A percentile compares a stretch with the other conserved stretches of the same genome.
Conservation (phyloP, 106 monocot genomes). For the Vanilla planifolia region DNA sequence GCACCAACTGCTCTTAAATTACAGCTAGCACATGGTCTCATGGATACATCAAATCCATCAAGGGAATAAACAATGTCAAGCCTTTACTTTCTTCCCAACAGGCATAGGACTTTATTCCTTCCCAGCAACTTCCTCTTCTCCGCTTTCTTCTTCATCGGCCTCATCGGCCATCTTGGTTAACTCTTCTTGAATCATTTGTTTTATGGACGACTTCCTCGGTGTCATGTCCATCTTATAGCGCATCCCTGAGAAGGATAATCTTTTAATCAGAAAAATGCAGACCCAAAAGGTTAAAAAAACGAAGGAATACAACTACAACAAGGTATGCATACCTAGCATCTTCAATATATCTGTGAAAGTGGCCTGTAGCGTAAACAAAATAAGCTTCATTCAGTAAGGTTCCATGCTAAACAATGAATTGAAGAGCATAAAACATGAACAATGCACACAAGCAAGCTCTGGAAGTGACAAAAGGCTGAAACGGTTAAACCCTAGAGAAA, state of each 20-base stretch:
- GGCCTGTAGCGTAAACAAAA: constrained; percentile 34
- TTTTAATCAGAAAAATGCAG: background rate
- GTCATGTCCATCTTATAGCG: constrained; percentile 59
- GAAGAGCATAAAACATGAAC: too few species aligned
- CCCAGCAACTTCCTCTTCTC: constrained; percentile 25
- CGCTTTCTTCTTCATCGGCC: constrained; percentile 39
- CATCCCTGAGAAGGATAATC: constrained; percentile 21
- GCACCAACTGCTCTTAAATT: too few species aligned
- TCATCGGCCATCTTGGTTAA: constrained; percentile 60
- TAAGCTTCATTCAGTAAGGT: background rate
- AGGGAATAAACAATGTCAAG: too few species aligned
- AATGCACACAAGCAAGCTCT: too few species aligned
- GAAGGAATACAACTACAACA: background rate
- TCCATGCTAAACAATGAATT: background rate
- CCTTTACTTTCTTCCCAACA: constrained; percentile 14
- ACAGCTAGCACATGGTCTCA: too few species aligned
- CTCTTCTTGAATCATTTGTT: constrained; percentile 68
- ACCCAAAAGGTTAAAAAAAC: background rate
- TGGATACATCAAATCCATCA: too few species aligned
- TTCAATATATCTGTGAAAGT: constrained; percentile 69
- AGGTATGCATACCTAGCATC: constrained; percentile 33
- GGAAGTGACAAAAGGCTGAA: too few species aligned
- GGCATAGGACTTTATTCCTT: constrained; percentile 12
- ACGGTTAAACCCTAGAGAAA: too few species aligned
- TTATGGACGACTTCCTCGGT: constrained; percentile 49